Percentiles rank a stretch among this genome's conserved stretches.
phyloP scores from a whole-genome alignment of 345 rosid species.

The Citrus inodora region DNA sequence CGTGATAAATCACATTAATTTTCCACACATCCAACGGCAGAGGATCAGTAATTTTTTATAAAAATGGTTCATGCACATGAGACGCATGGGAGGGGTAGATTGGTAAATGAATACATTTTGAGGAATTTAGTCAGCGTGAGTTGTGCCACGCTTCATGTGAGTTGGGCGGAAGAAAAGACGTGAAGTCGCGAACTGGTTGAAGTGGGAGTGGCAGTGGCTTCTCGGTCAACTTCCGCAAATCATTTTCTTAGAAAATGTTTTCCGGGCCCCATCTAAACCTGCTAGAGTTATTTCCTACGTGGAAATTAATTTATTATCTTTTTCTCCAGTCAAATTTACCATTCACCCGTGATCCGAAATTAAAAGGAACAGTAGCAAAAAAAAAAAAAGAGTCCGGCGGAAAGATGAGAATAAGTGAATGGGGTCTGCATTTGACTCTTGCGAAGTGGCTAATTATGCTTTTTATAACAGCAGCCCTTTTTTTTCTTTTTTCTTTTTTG shows the following conservation, averaged over 20 bases:
- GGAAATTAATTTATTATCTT: background rate
- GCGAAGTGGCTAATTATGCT: too few relatives aligned
- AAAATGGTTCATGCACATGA: background rate
- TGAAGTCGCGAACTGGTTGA: slow-evolving; percentile 8
- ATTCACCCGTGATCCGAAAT: background rate
- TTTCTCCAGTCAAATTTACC: too few relatives aligned
- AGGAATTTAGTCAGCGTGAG: slow-evolving; percentile 28
- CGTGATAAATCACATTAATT: background rate
- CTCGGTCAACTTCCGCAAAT: slow-evolving; percentile 23
- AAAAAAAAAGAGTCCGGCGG: background rate
- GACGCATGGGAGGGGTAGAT: slow-evolving; percentile 1
- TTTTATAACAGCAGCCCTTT: background rate
- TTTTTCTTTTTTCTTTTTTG: background rate
- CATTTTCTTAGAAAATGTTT: background rate
- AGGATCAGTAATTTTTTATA: background rate
- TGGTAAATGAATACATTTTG: background rate
- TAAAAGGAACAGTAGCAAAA: background rate
- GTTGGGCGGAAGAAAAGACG: slow-evolving; percentile 1
- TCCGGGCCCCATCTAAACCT: slow-evolving; percentile 10
- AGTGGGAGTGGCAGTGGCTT: slow-evolving; percentile 17
- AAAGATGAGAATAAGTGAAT: background rate
- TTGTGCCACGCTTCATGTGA: slow-evolving; percentile 29
- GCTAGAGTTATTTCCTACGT: background rate
- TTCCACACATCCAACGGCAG: background rate
- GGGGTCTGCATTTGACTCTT: too few relatives aligned